Percentiles rank a stretch among this genome's conserved stretches.
Conservation (phyloP, 345 rosid species). For the Citrus sp. region DNA sequence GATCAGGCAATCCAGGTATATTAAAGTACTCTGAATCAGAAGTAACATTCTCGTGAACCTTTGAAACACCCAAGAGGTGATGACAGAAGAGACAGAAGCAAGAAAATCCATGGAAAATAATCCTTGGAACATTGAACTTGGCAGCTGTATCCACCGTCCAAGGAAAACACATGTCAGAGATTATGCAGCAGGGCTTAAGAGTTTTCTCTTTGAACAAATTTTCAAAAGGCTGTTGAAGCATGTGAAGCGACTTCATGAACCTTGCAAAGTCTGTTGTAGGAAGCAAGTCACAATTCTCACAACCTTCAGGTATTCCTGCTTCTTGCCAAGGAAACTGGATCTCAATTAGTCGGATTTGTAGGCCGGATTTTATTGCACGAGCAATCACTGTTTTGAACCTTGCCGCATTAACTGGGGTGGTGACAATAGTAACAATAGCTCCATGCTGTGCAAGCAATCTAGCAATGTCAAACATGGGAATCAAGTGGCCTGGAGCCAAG, state of each 20-base stretch:
- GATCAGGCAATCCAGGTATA: conserved; percentile 27
- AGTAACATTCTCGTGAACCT: conserved; percentile 16
- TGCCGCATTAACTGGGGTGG: not conserved
- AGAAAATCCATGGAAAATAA: not conserved
- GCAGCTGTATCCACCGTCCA: not conserved
- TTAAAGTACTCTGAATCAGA: conserved; percentile 28
- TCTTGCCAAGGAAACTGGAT: not conserved
- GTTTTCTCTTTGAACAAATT: not conserved
- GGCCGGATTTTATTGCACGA: not conserved
- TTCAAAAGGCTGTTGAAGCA: not conserved
- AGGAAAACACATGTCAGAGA: not conserved
- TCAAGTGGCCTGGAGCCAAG: not conserved
- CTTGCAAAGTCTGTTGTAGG: not conserved
- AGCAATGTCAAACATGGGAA: not conserved
- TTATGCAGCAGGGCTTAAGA: not conserved
- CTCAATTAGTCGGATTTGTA: not conserved
- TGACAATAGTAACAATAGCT: not conserved
- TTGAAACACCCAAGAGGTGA: conserved; percentile 13
- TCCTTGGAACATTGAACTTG: not conserved
- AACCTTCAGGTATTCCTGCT: not conserved
- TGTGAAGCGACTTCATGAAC: not conserved
- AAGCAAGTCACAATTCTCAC: not conserved
- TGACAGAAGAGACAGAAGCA: not conserved
- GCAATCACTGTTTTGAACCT: not conserved
- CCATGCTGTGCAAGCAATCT: not conserved